Conservation (phyloP, 805 yeast species). For the Candida silvicultrix region DNA sequence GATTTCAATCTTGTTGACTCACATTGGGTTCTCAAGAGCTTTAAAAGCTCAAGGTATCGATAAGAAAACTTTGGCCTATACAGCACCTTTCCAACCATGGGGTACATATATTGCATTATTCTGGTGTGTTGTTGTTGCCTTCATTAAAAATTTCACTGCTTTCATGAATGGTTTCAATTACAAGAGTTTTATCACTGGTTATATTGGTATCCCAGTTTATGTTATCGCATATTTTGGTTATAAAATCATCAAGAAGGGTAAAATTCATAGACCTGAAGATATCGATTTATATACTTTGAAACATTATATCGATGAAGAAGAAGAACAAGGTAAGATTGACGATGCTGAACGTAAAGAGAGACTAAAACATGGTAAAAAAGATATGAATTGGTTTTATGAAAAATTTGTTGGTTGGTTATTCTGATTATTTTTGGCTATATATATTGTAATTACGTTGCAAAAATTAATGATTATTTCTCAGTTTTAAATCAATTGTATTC, state of each 20-base stretch:
- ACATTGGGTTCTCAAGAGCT: slow-evolving; percentile 60
- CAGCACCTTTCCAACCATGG: slow-evolving; percentile 65
- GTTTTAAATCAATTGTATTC: no score
- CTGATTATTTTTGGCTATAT: slow-evolving; percentile 10
- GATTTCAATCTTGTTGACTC: slow-evolving; percentile 64
- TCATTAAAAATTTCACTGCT: slow-evolving; percentile 68
- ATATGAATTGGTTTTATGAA: slow-evolving; percentile 40
- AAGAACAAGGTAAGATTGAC: slow-evolving; percentile 21
- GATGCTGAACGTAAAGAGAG: slow-evolving; percentile 19
- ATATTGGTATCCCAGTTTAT: slow-evolving; percentile 60
- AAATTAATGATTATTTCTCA: no score
- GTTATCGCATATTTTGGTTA: slow-evolving; percentile 49
- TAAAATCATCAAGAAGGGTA: slow-evolving; percentile 49
- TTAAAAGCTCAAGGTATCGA: slow-evolving; percentile 60
- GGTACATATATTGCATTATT: slow-evolving; percentile 54
- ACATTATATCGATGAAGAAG: slow-evolving; percentile 29
- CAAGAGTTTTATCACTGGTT: slow-evolving; percentile 69
- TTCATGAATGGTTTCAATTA: slow-evolving; percentile 59
- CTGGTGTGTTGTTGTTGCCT: slow-evolving; percentile 46
- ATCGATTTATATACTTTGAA: slow-evolving; percentile 56
- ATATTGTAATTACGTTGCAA: no score
- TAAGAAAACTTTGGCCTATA: slow-evolving; percentile 48
- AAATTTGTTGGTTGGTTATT: slow-evolving; percentile 44
- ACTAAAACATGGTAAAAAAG: slow-evolving; percentile 23
- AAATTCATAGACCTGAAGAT: slow-evolving; percentile 42